phyloP scores from a whole-genome alignment of 768 basidiomycete genomes.

The Tylopilus balloui region DNA sequence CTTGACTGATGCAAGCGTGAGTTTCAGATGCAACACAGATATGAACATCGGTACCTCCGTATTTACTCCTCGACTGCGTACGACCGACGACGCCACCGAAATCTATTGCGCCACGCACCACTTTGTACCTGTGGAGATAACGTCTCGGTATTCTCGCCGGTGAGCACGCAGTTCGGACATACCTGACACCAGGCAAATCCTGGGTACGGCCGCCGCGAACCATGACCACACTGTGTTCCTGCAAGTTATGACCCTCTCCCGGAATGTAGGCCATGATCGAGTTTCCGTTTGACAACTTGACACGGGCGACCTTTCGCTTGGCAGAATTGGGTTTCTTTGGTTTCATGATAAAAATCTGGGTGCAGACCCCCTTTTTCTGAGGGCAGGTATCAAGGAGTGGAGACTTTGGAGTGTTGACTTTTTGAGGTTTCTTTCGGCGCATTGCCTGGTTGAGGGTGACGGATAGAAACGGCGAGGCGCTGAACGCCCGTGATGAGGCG shows the following conservation, averaged over 20 bases:
- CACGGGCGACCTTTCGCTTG: slow-evolving; percentile 92
- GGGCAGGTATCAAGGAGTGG: slow-evolving; percentile 78
- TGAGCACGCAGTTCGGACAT: slow-evolving; percentile 22
- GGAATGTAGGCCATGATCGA: slow-evolving; percentile 91
- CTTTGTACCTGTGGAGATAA: slow-evolving; percentile 70
- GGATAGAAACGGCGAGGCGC: slow-evolving; percentile 51
- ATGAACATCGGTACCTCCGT: slow-evolving; percentile 63
- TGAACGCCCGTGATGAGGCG: slow-evolving; percentile 48
- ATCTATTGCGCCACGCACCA: slow-evolving; percentile 90
- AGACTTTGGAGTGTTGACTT: slow-evolving; percentile 47
- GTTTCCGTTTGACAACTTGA: slow-evolving; percentile 88
- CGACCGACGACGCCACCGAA: slow-evolving; percentile 87
- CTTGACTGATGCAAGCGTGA: slow-evolving; percentile 51
- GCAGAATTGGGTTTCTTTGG: slow-evolving; percentile 99
- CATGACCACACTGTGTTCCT: slow-evolving; percentile 94
- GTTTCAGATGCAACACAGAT: not conserved
- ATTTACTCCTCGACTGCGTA: slow-evolving; percentile 79
- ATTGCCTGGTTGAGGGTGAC: slow-evolving; percentile 87
- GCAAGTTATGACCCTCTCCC: slow-evolving; percentile 96
- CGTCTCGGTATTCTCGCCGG: not conserved
- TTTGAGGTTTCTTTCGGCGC: slow-evolving; percentile 61
- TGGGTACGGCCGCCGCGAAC: slow-evolving; percentile 94
- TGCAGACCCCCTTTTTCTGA: slow-evolving; percentile 90
- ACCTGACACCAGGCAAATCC: slow-evolving; percentile 98
- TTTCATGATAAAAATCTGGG: slow-evolving; percentile 70